Evolutionary conservation across 192 early-diverging fungal genomes (phyloP).

Genomic region (Radiomyces spectabilis): DNA sequence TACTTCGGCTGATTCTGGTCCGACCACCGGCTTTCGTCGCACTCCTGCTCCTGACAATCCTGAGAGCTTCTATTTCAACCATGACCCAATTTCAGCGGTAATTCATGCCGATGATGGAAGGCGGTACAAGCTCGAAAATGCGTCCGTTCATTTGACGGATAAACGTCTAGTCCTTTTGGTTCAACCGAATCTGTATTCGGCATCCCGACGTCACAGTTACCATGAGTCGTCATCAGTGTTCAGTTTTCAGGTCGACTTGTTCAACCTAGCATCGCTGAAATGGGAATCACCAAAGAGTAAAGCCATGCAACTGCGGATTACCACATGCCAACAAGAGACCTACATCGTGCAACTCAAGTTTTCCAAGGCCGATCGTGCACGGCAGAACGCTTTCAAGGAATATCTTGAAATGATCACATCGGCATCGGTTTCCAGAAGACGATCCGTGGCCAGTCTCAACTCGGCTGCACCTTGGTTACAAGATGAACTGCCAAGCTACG

Average conservation of each 20-base stretch:
- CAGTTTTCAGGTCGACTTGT: too few relatives aligned
- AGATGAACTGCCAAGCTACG: background rate
- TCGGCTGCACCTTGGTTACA: background rate
- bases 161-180: background rate
- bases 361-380: background rate
- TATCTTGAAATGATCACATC: background rate
- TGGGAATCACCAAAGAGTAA: background rate
- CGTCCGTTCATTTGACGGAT: background rate
- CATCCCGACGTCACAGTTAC: too few relatives aligned
- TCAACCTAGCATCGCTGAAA: background rate
- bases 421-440: background rate
- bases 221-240: too few relatives aligned
- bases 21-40: background rate
- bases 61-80: constrained; percentile 4
- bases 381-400: background rate
- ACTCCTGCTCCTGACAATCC: background rate
- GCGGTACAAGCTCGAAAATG: background rate
- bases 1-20: too few relatives aligned
- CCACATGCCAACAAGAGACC: background rate
- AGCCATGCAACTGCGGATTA: background rate
- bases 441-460: background rate
- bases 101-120: background rate
- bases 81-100: background rate
- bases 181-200: too few relatives aligned
- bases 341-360: background rate